These are phyloP conservation scores for Aspergillus sp. DNA, from an alignment of 2,329 filamentous ascomycete species.

Conservation along the genomic window DNA sequence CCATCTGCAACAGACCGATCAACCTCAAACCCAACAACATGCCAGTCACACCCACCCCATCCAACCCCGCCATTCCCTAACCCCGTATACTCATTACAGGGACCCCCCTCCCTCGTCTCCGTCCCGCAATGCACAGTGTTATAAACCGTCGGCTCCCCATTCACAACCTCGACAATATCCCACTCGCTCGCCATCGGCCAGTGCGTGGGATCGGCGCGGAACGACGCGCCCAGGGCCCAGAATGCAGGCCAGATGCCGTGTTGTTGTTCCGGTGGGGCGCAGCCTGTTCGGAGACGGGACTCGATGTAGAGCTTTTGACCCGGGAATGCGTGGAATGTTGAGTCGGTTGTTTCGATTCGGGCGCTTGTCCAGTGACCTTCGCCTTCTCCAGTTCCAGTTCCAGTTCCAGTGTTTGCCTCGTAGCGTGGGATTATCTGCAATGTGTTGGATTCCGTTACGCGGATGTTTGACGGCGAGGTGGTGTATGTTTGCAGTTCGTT, in stretches of 20 bases:
- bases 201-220: conserved; percentile 1
- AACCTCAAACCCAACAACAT: conserved; percentile 13
- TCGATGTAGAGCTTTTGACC: conserved; percentile 9
- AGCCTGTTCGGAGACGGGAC: neutral
- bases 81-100: conserved; percentile 9
- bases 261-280: neutral
- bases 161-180: conserved; percentile 11
- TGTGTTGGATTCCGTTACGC: neutral
- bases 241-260: conserved; percentile 10
- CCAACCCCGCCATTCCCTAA: conserved; percentile 5
- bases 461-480: conserved; percentile 2
- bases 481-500: conserved; percentile 11
- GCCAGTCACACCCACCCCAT: conserved; percentile 6
- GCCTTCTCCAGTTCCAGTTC: neutral
- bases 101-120: neutral
- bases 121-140: conserved; percentile 7
- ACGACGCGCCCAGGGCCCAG: conserved; percentile 7
- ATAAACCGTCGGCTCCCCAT: neutral
- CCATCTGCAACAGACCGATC: neutral
- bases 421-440: neutral
- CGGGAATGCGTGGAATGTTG: neutral
- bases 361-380: conserved; percentile 5
- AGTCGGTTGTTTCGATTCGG: conserved; percentile 8
- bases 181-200: conserved; percentile 7
- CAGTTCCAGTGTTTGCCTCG: neutral